These are phyloP conservation scores for Neoascochyta sp. DNA, from an alignment of 2,329 filamentous ascomycete species.

Conservation along the genomic window DNA sequence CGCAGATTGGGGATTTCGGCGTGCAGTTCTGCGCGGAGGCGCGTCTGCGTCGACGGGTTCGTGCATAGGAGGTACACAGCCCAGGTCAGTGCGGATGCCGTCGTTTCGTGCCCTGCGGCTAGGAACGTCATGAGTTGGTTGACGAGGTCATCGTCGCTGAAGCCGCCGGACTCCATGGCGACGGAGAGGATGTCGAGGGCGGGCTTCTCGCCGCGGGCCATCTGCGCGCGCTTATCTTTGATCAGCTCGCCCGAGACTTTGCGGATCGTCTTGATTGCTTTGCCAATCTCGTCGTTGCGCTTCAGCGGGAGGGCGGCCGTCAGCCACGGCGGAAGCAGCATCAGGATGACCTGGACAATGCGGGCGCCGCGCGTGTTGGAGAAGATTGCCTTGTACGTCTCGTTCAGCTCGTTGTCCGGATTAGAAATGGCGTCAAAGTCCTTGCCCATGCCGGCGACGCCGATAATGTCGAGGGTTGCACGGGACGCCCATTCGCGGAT, in stretches of 20 bases:
- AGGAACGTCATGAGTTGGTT: slow-evolving; percentile 91
- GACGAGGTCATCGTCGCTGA: slow-evolving; percentile 74
- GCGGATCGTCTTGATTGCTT: slow-evolving; percentile 45
- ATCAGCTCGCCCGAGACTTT: slow-evolving; percentile 66
- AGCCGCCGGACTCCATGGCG: slow-evolving; percentile 70
- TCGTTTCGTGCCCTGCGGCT: slow-evolving; percentile 62
- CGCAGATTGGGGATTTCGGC: slow-evolving; percentile 44
- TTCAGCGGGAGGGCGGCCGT: slow-evolving; percentile 63
- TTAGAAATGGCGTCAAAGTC: slow-evolving; percentile 54
- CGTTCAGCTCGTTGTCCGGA: slow-evolving; percentile 50
- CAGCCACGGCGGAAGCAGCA: slow-evolving; percentile 63
- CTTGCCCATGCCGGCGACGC: slow-evolving; percentile 54
- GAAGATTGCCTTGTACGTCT: slow-evolving; percentile 52
- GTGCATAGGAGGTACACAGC: slow-evolving; percentile 52
- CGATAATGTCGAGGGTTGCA: slow-evolving; percentile 58
- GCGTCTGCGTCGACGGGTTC: slow-evolving; percentile 47
- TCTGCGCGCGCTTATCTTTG: slow-evolving; percentile 60
- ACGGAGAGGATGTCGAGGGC: slow-evolving; percentile 76
- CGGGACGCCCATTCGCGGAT: slow-evolving; percentile 48
- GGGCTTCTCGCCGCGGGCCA: slow-evolving; percentile 44
- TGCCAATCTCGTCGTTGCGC: slow-evolving; percentile 54
- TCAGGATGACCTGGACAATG: slow-evolving; percentile 54
- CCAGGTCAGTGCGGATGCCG: slow-evolving; percentile 53
- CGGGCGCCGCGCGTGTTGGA: slow-evolving; percentile 49
- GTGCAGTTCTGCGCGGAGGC: slow-evolving; percentile 51